These are phyloP conservation scores for Hyphodiscus sp. DNA, from an alignment of 2,329 filamentous ascomycete genomes.

Conservation along the genomic window DNA sequence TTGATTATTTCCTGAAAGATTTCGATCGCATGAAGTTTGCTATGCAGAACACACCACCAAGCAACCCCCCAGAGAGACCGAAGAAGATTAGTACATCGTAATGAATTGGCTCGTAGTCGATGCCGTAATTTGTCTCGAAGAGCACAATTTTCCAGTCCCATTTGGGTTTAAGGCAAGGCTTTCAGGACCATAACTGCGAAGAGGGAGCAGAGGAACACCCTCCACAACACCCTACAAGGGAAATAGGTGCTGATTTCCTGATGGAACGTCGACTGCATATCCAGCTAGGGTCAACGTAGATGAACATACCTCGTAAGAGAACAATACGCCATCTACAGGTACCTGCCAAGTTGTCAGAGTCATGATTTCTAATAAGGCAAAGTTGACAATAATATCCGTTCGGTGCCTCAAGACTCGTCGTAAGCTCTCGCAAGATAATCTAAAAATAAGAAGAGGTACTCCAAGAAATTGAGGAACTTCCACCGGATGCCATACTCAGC, in stretches of 20 bases:
- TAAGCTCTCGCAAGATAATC: no score
- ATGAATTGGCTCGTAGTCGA: constrained; percentile 46
- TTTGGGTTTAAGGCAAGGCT: constrained; percentile 51
- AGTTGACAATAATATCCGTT: no score
- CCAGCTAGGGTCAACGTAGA: neutral
- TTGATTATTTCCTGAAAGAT: constrained; percentile 42
- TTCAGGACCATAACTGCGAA: constrained; percentile 49
- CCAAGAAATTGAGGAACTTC: no score
- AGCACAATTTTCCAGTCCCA: constrained; percentile 54
- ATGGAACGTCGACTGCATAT: neutral
- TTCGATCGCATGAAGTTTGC: constrained; percentile 51
- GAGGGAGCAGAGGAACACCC: constrained; percentile 51
- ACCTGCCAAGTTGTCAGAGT: constrained; percentile 27
- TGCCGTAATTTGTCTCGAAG: constrained; percentile 54
- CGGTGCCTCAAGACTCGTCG: no score
- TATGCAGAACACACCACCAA: constrained; percentile 52
- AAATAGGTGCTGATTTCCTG: constrained; percentile 55
- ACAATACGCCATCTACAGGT: constrained; percentile 54
- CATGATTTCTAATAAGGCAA: no score
- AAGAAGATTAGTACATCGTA: constrained; percentile 51
- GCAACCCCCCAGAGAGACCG: constrained; percentile 50
- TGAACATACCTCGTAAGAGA: constrained; percentile 43
- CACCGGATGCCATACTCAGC: constrained; percentile 50
- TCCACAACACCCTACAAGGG: constrained; percentile 51
- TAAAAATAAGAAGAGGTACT: no score